Conservation (phyloP, 805 yeast species). For the Saccharomyces jurei region DNA sequence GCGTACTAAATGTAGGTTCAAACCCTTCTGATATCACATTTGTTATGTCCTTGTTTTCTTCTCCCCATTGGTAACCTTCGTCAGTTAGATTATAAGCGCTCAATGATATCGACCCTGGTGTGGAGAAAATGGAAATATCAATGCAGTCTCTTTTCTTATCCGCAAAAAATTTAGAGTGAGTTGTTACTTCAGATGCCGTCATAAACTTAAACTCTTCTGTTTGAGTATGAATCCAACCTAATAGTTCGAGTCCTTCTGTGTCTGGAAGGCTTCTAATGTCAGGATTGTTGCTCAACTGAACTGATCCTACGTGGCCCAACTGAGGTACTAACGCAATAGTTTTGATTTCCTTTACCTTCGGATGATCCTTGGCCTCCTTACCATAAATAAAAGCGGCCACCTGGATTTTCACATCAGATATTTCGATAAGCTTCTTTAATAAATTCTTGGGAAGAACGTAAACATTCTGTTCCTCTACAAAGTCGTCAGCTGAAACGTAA, state of each 20-base stretch:
- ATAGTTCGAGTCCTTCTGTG: conserved; percentile 55
- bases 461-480: conserved; percentile 49
- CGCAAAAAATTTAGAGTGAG: conserved; percentile 38
- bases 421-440: conserved; percentile 65
- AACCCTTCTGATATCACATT: conserved; percentile 61
- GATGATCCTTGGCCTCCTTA: conserved; percentile 61
- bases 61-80: conserved; percentile 77
- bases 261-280: conserved; percentile 24
- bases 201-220: conserved; percentile 54
- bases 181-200: conserved; percentile 63
- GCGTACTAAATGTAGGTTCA: conserved; percentile 47
- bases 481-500: conserved; percentile 63
- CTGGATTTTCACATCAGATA: conserved; percentile 74
- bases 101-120: conserved; percentile 79
- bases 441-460: conserved; percentile 79
- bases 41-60: conserved; percentile 45
- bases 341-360: conserved; percentile 66
- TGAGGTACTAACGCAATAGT: conserved; percentile 81
- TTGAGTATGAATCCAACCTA: conserved; percentile 95
- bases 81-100: conserved; percentile 53
- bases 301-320: conserved; percentile 59
- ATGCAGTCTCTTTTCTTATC: conserved; percentile 35
- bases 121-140: conserved; percentile 59
- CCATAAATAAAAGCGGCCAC: conserved; percentile 81
- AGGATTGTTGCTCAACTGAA: conserved; percentile 46